phyloP scores from a whole-genome alignment of 2,329 filamentous ascomycete species.

The Aspergillus tubingensis region DNA sequence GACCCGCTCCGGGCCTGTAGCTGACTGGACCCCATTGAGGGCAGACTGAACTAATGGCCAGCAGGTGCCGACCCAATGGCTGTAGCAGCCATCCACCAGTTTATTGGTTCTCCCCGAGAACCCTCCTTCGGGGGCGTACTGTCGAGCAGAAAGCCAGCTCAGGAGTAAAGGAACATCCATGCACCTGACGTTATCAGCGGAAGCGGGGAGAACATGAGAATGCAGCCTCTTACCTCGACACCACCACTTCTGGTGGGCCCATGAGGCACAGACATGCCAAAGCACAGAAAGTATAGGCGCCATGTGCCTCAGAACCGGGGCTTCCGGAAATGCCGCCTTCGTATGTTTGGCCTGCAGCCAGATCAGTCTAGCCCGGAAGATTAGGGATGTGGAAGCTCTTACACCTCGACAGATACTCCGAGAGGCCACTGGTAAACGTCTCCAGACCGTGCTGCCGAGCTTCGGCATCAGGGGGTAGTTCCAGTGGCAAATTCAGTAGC shows the following conservation, averaged over 20 bases:
- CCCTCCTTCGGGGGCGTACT: slow-evolving; percentile 88
- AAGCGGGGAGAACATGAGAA: slow-evolving; percentile 1
- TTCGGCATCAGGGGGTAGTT: slow-evolving; percentile 72
- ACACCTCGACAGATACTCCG: slow-evolving; percentile 80
- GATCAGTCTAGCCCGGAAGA: slow-evolving; percentile 14
- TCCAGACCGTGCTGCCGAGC: slow-evolving; percentile 64
- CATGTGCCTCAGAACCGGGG: slow-evolving; percentile 88
- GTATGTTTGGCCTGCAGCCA: slow-evolving; percentile 74
- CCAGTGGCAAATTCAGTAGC: slow-evolving; percentile 77
- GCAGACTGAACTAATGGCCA: slow-evolving; percentile 88
- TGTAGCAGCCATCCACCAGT: slow-evolving; percentile 96
- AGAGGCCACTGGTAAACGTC: slow-evolving; percentile 70
- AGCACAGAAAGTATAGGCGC: slow-evolving; percentile 94
- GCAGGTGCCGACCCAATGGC: slow-evolving; percentile 94
- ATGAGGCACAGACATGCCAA: slow-evolving; percentile 85
- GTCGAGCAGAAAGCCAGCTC: slow-evolving; percentile 84
- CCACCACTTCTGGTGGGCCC: slow-evolving; percentile 72
- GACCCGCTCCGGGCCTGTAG: slow-evolving; percentile 23
- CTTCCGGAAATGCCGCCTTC: slow-evolving; percentile 90
- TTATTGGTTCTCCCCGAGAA: slow-evolving; percentile 96
- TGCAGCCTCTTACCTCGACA: slow-evolving; percentile 63
- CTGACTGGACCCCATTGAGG: slow-evolving; percentile 56
- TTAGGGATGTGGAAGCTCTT: slow-evolving; percentile 42
- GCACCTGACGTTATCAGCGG: slow-evolving; percentile 54
- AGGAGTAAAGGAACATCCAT: slow-evolving; percentile 76